Evolutionary conservation across 176 grass and related monocot genomes (phyloP), one percentile per base, ranked within the genome.

Genomic region (Zizania latifolia): DNA sequence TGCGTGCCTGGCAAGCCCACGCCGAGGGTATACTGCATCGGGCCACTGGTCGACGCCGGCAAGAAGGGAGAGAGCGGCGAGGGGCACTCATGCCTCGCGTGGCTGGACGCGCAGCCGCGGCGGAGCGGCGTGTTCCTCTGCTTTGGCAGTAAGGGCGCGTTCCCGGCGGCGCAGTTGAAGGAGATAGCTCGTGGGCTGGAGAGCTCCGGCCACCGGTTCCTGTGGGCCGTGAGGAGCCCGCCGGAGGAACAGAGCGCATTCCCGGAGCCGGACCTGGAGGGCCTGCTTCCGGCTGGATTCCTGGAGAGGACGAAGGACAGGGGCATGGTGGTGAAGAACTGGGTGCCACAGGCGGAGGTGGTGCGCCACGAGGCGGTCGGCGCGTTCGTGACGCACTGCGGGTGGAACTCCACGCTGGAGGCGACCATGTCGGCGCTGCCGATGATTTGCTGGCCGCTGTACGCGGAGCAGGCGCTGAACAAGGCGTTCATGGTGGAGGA

Each of bases 51-150:
- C 27, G 8, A 82, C 31, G 34, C 62, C 41, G 83, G 70, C 21
- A 39, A 22, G 2, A 24, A 26, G 10, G 10, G 0, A 0, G 5
- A 0, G 0, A 3, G 1, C 14, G 13, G 21, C 17, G 24, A 68
- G 43, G 63, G 38, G 44, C 70, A 92, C 37, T 44, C 82, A 58
- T 96, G 93, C 65, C 35, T 96, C 8, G 62, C 70, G 35, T 96
- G 93, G 93, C 77, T 96, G 8, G 81, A 92, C 54, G 35, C 40
- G 12, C 93, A 92, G 70, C 93, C 86, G 15, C 5, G 14, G 8
- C 65, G 13, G 30, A 85, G 84, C 45, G 92, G 89, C 21, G 84
- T 89, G 69, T 89, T 96, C 78, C 77, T 96, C 72, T 96, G 86
- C 80, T 96, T 95, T 75, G 92, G 92, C 26, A 91, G 92, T 75